Percentiles rank a stretch among this genome's conserved stretches.
Conservation (phyloP, 352 stramenopile genomes). For the Phytopythium aichiense region DNA sequence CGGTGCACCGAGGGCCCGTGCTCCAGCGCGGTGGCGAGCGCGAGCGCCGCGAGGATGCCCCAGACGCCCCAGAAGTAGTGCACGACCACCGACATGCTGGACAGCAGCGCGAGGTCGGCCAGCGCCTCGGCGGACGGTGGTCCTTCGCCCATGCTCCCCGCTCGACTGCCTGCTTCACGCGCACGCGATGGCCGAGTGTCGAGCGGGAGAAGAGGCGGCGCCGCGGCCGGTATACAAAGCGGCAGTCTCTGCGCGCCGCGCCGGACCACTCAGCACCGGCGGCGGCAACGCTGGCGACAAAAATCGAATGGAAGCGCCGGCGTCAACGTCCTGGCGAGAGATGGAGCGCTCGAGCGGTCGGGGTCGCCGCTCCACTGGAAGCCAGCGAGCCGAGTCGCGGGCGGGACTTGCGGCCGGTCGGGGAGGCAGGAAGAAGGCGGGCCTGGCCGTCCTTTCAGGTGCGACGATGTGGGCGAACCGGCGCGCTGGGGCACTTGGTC, state of each 20-base stretch:
- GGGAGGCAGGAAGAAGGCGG: background rate
- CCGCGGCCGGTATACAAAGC: background rate
- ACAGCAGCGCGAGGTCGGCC: slow-evolving; percentile 53
- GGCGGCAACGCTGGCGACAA: background rate
- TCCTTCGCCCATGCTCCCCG: background rate
- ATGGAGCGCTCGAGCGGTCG: background rate
- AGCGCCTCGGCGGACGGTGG: slow-evolving; percentile 28
- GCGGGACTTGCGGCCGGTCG: background rate
- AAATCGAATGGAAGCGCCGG: background rate
- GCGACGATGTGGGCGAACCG: background rate
- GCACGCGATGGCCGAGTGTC: background rate
- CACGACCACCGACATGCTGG: slow-evolving; percentile 49
- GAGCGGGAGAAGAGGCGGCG: background rate
- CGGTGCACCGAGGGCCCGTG: slow-evolving; percentile 16
- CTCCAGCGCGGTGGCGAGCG: slow-evolving; percentile 33
- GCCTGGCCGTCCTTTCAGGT: background rate
- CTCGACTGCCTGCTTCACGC: no score
- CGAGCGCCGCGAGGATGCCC: slow-evolving; percentile 35
- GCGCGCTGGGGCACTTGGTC: background rate
- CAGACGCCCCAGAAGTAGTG: slow-evolving; percentile 63
- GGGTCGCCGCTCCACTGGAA: background rate
- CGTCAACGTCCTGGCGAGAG: background rate
- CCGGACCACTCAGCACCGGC: background rate
- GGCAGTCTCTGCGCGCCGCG: background rate
- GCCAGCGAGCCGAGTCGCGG: background rate